phyloP scores from a whole-genome alignment of 2,329 filamentous ascomycete species.

The Talaromyces atroroseus region DNA sequence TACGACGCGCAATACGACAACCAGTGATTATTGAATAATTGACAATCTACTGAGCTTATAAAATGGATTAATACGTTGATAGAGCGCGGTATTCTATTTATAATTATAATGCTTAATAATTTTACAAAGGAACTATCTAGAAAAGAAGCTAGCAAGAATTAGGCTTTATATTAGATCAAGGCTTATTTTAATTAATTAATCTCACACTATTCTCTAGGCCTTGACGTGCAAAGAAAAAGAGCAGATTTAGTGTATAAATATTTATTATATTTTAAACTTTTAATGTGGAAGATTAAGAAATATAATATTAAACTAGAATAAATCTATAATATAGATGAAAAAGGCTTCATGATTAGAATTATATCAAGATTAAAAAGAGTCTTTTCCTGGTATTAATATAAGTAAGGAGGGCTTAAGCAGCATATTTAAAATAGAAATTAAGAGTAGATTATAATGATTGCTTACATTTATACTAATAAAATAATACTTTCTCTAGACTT shows the following conservation, averaged over 20 bases:
- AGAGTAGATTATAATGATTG: constrained; percentile 19
- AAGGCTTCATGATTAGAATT: background rate
- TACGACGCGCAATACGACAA: background rate
- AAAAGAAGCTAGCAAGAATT: background rate
- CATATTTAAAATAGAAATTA: constrained; percentile 17
- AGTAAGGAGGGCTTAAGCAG: constrained; percentile 11
- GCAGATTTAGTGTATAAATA: background rate
- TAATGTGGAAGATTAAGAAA: background rate
- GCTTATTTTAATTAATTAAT: background rate
- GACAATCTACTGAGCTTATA: background rate
- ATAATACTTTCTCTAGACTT: constrained; percentile 13
- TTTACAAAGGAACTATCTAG: background rate
- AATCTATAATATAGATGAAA: background rate
- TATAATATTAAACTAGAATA: background rate
- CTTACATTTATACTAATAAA: constrained; percentile 12
- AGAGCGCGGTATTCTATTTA: background rate
- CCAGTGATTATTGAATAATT: background rate
- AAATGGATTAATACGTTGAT: background rate
- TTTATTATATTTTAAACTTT: background rate
- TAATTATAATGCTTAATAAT: background rate
- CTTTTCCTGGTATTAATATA: background rate
- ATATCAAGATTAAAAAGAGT: background rate
- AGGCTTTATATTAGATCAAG: background rate
- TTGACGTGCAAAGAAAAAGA: background rate
- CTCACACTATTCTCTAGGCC: background rate